A percentile compares a stretch with the other conserved stretches of the same genome.
Evolutionary conservation across 768 basidiomycete species (phyloP).

Genomic region (Psilocybe tampanensis): DNA sequence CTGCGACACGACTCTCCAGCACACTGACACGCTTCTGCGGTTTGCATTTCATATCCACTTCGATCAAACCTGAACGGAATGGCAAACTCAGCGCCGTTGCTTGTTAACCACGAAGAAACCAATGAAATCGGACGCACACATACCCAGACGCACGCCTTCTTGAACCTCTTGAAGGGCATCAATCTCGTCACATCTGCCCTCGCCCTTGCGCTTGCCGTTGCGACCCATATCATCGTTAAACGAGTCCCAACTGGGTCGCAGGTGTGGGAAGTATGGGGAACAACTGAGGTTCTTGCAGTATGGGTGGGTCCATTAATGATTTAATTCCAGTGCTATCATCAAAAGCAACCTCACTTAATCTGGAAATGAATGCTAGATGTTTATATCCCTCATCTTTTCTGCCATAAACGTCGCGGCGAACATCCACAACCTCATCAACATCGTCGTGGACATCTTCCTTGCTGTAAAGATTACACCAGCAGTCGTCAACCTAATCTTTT

Average conservation of each 20-base stretch:
- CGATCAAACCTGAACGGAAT: no score
- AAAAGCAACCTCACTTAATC: background rate
- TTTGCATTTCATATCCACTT: no score
- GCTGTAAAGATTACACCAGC: background rate
- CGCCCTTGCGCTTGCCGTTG: background rate
- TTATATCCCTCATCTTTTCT: background rate
- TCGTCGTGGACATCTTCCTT: slow-evolving; percentile 5
- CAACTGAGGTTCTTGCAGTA: background rate
- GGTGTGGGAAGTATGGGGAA: background rate
- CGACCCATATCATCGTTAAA: background rate
- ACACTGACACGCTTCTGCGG: no score
- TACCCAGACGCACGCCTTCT: no score
- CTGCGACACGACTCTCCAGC: no score
- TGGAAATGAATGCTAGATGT: background rate
- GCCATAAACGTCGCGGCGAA: background rate
- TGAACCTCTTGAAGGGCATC: no score
- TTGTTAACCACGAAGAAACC: no score
- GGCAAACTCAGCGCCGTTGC: no score
- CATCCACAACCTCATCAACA: slow-evolving; percentile 4
- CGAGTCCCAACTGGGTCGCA: background rate
- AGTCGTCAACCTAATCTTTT: background rate
- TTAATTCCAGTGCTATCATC: no score
- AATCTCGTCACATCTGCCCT: background rate
- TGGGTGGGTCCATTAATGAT: slow-evolving; percentile 1
- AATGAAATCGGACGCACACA: no score